Evolutionary conservation across 2,329 filamentous ascomycete genomes (phyloP), one percentile per base, ranked within the genome.

Genomic region (Aspergillus ochraceoroseus): DNA sequence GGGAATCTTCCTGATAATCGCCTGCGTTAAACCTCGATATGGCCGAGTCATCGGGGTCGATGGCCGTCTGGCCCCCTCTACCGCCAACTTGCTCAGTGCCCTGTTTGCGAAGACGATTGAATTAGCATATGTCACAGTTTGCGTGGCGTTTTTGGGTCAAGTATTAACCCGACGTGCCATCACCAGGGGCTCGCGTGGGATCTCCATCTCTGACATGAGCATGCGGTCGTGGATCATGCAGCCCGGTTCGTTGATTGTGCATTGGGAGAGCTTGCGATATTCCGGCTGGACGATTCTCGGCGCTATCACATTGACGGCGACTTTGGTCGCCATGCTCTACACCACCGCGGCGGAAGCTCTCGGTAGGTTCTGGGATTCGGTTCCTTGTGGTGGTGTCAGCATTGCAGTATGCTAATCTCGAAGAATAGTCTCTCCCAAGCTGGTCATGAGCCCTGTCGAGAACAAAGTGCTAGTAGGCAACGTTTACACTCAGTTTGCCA

Each of bases 211-310:
- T 0, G 85, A 90, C 55, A 77, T 89, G 68, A 82, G 76, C 11
- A 87, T 90, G 83, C 74, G 85, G 32, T 75, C 75, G 29, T 90
- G 85, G 85, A 75, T 83, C 13, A 76, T 81, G 66, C 79, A 83
- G 61, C 83, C 84, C 0, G 85, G 85, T 0, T 82, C 79, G 0
- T 70, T 90, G 47, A 68, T 90, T 13, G 85, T 82, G 0, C 80
- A 86, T 51, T 83, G 73, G 62, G 73, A 82, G 46, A 76, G 75
- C 3, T 66, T 88, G 1, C 73, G 74, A 4, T 81, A 83, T 44
- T 81, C 82, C 0, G 80, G 72, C 0, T 48, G 76, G 1, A 83
- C 81, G 0, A 50, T 85, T 0, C 65, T 89, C 1, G 86, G 85
- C 0, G 57, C 73, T 1, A 54, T 87, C 2, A 77, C 82, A 0